Evolutionary conservation across 371 early-diverging fungal species (phyloP).

Genomic region (Mortierella sp.): DNA sequence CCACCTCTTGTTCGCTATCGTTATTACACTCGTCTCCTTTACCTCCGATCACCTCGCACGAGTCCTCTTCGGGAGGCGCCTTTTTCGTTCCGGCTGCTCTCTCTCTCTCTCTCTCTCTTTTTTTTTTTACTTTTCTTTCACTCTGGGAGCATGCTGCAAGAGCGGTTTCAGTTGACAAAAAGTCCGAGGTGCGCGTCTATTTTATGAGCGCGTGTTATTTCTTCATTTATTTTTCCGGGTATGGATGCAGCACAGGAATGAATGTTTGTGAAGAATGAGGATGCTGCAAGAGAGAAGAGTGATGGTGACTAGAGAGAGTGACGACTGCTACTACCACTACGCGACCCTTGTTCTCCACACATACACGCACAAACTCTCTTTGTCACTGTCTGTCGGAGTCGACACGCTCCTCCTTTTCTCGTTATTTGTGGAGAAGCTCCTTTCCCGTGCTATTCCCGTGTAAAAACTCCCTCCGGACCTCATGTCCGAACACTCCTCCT

Average conservation of each 20-base stretch:
- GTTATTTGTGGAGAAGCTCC: neutral
- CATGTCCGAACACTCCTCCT: neutral
- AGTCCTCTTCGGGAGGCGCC: neutral
- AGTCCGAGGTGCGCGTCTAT: neutral
- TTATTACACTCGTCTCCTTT: too few relatives aligned
- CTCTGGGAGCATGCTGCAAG: conserved; percentile 8
- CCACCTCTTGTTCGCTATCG: neutral
- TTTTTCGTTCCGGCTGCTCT: neutral
- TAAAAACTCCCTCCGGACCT: neutral
- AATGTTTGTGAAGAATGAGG: neutral
- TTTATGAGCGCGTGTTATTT: neutral
- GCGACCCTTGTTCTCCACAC: conserved; percentile 10
- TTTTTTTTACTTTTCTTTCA: too few relatives aligned
- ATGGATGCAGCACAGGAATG: neutral
- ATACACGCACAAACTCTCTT: neutral
- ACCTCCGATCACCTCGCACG: neutral
- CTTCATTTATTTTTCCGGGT: neutral
- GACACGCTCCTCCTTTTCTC: neutral
- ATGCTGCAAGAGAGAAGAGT: neutral
- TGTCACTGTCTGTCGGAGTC: neutral
- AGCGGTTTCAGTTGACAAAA: neutral
- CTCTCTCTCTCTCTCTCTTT: neutral
- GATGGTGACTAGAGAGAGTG: neutral
- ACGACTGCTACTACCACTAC: neutral
- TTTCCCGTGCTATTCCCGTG: neutral